Evolutionary conservation across 768 basidiomycete species (phyloP).

Genomic region (Pleurotus eryngii): DNA sequence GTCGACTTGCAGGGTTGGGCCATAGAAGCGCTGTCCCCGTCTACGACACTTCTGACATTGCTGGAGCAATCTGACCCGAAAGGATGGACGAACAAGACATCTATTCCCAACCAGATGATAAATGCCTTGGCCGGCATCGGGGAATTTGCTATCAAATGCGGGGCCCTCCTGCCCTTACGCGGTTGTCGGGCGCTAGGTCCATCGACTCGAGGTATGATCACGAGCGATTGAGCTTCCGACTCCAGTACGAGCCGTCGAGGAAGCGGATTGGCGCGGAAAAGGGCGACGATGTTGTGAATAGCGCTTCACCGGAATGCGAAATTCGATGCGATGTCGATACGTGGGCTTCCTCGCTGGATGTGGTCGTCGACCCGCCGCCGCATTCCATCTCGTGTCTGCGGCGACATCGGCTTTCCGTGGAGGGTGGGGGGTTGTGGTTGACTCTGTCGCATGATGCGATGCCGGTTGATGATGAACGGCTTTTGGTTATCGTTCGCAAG

Average conservation of each 20-base stretch:
- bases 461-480: conserved; percentile 73
- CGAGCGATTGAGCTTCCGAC: conserved; percentile 73
- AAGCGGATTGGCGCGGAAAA: conserved; percentile 31
- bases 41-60: conserved; percentile 88
- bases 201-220: conserved; percentile 81
- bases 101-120: conserved; percentile 94
- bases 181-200: conserved; percentile 74
- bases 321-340: conserved; percentile 89
- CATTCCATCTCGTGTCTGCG: conserved; percentile 77
- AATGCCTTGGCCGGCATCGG: conserved; percentile 85
- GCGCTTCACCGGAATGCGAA: conserved; percentile 69
- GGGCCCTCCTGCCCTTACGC: conserved; percentile 92
- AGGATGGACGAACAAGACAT: conserved; percentile 94
- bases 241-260: conserved; percentile 77
- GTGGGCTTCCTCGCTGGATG: conserved; percentile 80
- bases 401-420: conserved; percentile 79
- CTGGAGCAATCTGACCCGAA: conserved; percentile 97
- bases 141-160: conserved; percentile 93
- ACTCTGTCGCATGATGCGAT: conserved; percentile 84
- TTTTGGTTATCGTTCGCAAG: conserved; percentile 71
- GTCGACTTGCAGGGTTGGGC: conserved; percentile 99
- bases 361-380: conserved; percentile 92
- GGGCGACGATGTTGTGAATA: conserved; percentile 22
- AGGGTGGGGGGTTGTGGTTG: conserved; percentile 93
- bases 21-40: conserved; percentile 92